Conservation (phyloP, 1,139 yeast species). For the Kurtzmaniella quercitrusa region DNA sequence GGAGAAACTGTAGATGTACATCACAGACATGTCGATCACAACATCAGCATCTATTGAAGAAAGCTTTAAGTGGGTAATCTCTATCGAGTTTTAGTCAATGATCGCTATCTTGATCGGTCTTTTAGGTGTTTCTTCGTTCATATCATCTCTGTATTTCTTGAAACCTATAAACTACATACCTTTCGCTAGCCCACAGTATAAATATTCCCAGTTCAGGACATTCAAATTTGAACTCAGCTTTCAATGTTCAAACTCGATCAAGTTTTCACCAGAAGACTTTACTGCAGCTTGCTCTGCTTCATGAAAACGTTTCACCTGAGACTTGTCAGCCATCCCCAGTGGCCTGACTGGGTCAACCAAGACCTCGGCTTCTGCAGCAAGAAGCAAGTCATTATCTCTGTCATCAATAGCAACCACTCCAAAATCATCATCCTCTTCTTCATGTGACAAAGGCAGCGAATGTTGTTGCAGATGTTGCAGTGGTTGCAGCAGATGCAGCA, state of each 20-base stretch:
- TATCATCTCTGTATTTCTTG: too few species aligned
- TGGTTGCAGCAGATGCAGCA: not conserved
- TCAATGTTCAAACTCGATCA: slow-evolving; percentile 8
- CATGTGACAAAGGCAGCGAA: slow-evolving; percentile 35
- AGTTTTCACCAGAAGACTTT: not conserved
- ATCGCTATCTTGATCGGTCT: too few species aligned
- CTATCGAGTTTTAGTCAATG: too few species aligned
- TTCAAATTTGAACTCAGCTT: not conserved
- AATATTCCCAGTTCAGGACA: too few species aligned
- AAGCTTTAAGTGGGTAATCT: too few species aligned
- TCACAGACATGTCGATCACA: too few species aligned
- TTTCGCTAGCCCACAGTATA: too few species aligned
- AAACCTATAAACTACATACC: too few species aligned
- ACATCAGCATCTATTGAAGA: too few species aligned
- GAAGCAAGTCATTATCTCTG: slow-evolving; percentile 38
- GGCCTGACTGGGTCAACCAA: slow-evolving; percentile 15
- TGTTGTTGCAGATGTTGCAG: not conserved
- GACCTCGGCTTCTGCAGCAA: slow-evolving; percentile 45
- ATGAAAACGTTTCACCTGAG: not conserved
- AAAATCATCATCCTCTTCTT: slow-evolving; percentile 45
- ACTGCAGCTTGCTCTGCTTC: not conserved
- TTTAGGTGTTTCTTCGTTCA: too few species aligned
- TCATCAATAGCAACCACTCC: slow-evolving; percentile 46
- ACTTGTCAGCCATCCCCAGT: not conserved
- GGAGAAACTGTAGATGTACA: too few species aligned